Evolutionary conservation across 768 basidiomycete species (phyloP).

Genomic region (Pleurotus salmoneostramineus): DNA sequence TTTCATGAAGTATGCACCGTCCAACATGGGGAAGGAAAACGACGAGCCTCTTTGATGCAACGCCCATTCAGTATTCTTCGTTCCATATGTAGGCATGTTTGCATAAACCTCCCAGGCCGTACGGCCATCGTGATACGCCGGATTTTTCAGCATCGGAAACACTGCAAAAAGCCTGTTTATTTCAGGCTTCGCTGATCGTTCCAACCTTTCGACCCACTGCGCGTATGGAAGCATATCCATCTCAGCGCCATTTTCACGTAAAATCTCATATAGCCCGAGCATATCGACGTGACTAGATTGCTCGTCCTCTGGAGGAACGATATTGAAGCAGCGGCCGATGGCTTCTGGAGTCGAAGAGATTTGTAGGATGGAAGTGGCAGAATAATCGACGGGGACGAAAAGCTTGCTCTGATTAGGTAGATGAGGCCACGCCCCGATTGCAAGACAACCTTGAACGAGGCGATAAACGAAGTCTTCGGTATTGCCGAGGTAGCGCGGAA

Average conservation of each 20-base stretch:
- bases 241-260: not conserved
- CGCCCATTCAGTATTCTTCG: not conserved
- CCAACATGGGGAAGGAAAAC: not conserved
- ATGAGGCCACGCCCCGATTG: not conserved
- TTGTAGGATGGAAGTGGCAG: not conserved
- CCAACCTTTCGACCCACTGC: not conserved
- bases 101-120: not conserved
- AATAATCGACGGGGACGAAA: slow-evolving; percentile 6
- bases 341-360: not conserved
- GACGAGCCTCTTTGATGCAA: not conserved
- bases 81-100: not conserved
- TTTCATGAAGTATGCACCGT: not conserved
- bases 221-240: not conserved
- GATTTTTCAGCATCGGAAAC: not conserved
- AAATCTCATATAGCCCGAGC: not conserved
- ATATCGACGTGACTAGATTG: not conserved
- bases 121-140: not conserved
- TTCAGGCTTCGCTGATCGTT: not conserved
- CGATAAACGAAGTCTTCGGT: slow-evolving; percentile 6
- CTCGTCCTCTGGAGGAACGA: not conserved
- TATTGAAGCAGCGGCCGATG: not conserved
- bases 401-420: slow-evolving; percentile 4
- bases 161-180: not conserved
- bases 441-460: not conserved
- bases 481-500: not conserved